phyloP scores from a whole-genome alignment of 768 basidiomycete species.

The Filobasidium wieringae region DNA sequence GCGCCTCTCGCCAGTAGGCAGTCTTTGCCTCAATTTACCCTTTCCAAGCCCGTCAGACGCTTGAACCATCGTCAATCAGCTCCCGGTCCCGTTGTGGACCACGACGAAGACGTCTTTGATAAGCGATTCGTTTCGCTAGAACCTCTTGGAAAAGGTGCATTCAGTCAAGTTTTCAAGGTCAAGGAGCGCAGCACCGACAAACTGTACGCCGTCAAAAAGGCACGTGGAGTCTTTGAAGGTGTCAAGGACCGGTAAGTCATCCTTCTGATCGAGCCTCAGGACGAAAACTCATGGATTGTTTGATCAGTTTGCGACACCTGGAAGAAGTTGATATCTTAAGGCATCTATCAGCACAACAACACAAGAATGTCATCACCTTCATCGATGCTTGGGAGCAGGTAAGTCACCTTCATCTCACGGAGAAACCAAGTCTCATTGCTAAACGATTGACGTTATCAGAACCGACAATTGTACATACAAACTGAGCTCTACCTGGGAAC shows the following conservation, averaged over 20 bases:
- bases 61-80: slow-evolving; percentile 20
- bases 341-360: slow-evolving; percentile 47
- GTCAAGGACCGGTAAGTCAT: slow-evolving; percentile 67
- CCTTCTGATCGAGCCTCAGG: not conserved
- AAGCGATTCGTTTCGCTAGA: slow-evolving; percentile 68
- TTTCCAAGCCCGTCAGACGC: slow-evolving; percentile 9
- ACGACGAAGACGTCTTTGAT: slow-evolving; percentile 46
- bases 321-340: slow-evolving; percentile 91
- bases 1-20: slow-evolving; percentile 10
- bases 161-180: slow-evolving; percentile 78
- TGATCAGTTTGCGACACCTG: slow-evolving; percentile 51
- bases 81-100: slow-evolving; percentile 27
- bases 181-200: slow-evolving; percentile 26
- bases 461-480: slow-evolving; percentile 62
- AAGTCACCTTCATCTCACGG: slow-evolving; percentile 34
- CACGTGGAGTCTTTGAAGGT: slow-evolving; percentile 74
- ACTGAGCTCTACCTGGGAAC: slow-evolving; percentile 82
- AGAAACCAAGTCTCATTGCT: not conserved
- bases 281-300: not conserved
- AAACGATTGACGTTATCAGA: slow-evolving; percentile 3
- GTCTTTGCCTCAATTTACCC: slow-evolving; percentile 19
- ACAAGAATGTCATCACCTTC: slow-evolving; percentile 69
- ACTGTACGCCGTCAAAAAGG: slow-evolving; percentile 82
- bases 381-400: slow-evolving; percentile 95
- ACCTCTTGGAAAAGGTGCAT: slow-evolving; percentile 79